Evolutionary conservation across 179 eudicot genomes (phyloP).

Genomic region (Patellifolia procumbens): DNA sequence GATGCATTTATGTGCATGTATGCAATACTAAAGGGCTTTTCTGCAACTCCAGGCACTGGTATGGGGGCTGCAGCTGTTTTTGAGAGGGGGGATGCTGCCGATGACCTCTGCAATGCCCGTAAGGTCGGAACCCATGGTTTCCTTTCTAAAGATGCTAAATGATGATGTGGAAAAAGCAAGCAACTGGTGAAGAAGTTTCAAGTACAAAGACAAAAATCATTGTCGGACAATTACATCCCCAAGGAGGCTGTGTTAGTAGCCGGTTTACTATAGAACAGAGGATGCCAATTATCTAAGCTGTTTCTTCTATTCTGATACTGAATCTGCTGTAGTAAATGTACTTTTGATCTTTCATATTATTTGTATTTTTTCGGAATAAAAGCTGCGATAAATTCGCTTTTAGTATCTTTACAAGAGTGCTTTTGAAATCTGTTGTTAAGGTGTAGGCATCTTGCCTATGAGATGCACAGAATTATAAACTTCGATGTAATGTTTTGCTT

Average conservation of each 20-base stretch:
- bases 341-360: neutral
- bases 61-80: conserved; percentile 99
- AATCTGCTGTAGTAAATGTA: neutral
- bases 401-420: neutral
- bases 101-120: conserved; percentile 69
- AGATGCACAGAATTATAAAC: neutral
- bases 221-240: neutral
- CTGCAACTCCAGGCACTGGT: conserved; percentile 66
- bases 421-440: neutral
- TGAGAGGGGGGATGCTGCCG: conserved; percentile 79
- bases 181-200: neutral
- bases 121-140: conserved; percentile 43
- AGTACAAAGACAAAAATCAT: neutral
- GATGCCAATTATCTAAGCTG: neutral
- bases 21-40: neutral
- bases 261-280: neutral
- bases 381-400: neutral
- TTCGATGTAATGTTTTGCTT: too few species aligned
- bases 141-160: conserved; percentile 66
- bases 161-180: neutral
- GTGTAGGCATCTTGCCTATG: neutral
- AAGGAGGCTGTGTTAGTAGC: neutral
- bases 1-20: neutral
- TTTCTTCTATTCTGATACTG: neutral
- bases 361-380: neutral